Percentiles rank a stretch among this genome's conserved stretches.
Evolutionary conservation across 2,329 filamentous ascomycete species (phyloP).

Genomic region (Rosellinia necatrix): DNA sequence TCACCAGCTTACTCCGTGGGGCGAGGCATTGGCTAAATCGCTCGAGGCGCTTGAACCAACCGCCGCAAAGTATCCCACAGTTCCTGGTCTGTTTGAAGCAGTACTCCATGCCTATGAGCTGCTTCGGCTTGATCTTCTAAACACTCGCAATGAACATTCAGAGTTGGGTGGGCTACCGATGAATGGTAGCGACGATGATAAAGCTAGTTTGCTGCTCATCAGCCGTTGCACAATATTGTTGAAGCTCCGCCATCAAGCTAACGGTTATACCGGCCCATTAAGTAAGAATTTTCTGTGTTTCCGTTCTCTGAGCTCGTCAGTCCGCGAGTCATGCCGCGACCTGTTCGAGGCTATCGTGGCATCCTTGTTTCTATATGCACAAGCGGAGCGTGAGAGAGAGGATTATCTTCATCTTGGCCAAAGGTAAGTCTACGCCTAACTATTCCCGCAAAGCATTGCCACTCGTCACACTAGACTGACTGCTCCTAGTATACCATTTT

Average conservation of each 20-base stretch:
- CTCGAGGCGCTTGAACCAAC: conserved; percentile 65
- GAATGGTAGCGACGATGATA: conserved; percentile 70
- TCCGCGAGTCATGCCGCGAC: conserved; percentile 80
- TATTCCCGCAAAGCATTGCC: not conserved
- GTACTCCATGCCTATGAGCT: conserved; percentile 85
- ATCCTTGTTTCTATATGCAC: conserved; percentile 79
- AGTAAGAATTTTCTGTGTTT: conserved; percentile 89
- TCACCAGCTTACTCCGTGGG: conserved; percentile 84
- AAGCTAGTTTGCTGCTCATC: conserved; percentile 77
- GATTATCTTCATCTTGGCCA: conserved; percentile 72
- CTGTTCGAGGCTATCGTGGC: conserved; percentile 81
- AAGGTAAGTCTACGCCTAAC: conserved; percentile 54
- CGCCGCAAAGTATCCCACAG: conserved; percentile 49
- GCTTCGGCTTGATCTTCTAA: conserved; percentile 77
- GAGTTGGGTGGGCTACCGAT: conserved; percentile 61
- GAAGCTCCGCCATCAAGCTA: conserved; percentile 78
- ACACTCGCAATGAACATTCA: conserved; percentile 64
- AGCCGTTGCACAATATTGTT: conserved; percentile 85
- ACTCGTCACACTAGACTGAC: conserved; percentile 23
- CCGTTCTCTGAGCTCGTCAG: conserved; percentile 78
- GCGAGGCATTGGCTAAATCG: conserved; percentile 74
- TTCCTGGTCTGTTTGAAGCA: conserved; percentile 70
- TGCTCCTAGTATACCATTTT: conserved; percentile 64
- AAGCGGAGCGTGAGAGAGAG: conserved; percentile 71
- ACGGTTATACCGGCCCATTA: conserved; percentile 92